These are phyloP conservation scores for Cicer bijugum DNA, from an alignment of 306 rosid genomes.

Conservation along the genomic window DNA sequence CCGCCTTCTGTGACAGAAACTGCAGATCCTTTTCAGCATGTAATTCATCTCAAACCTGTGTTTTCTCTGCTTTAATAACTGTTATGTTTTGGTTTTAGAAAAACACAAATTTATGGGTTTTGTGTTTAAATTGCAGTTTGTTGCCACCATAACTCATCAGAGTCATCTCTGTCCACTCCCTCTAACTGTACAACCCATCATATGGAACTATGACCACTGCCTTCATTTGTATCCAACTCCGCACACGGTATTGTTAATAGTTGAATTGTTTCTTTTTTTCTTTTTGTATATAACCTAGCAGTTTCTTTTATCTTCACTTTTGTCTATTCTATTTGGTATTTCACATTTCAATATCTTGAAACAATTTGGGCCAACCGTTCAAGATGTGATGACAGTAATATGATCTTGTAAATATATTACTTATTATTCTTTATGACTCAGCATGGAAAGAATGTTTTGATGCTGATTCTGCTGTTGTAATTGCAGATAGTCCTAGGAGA, in stretches of 20 bases:
- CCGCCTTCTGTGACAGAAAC: slow-evolving; percentile 85
- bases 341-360: slow-evolving; percentile 31
- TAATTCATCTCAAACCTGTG: slow-evolving; percentile 39
- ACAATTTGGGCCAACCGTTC: slow-evolving; percentile 17
- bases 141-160: slow-evolving; percentile 95
- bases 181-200: slow-evolving; percentile 73
- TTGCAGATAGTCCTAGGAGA: slow-evolving; percentile 85
- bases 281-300: slow-evolving; percentile 1
- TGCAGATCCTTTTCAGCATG: slow-evolving; percentile 86
- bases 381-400: slow-evolving; percentile 28
- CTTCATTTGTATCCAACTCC: slow-evolving; percentile 95
- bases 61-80: slow-evolving; percentile 40
- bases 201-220: slow-evolving; percentile 89
- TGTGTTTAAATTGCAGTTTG: slow-evolving; percentile 70
- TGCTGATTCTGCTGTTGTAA: slow-evolving; percentile 29
- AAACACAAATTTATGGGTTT: slow-evolving; percentile 37
- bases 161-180: slow-evolving; percentile 97
- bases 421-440: slow-evolving; percentile 1
- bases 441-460: slow-evolving; percentile 33
- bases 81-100: slow-evolving; percentile 23
- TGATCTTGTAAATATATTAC: slow-evolving; percentile 10
- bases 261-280: not conserved
- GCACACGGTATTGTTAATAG: slow-evolving; percentile 65
- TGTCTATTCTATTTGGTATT: slow-evolving; percentile 1
- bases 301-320: slow-evolving; percentile 1